phyloP scores from a whole-genome alignment of 805 yeast species.

The Metschnikowia chrysomelidarum region DNA sequence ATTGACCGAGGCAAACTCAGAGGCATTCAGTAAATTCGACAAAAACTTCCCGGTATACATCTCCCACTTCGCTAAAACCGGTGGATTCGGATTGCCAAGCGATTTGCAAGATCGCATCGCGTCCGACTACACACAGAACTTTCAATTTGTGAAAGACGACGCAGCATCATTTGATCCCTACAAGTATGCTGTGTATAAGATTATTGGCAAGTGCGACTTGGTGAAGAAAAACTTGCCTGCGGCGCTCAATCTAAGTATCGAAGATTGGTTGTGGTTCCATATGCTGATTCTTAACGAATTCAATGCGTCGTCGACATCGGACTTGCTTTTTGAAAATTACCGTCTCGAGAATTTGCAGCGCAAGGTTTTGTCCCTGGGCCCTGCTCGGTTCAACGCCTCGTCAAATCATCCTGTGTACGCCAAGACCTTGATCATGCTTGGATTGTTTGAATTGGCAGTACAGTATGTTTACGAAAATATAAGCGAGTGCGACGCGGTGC shows the following conservation, averaged over 20 bases:
- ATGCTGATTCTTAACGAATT: constrained; percentile 67
- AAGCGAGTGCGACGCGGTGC: constrained; percentile 85
- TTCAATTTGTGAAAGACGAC: constrained; percentile 56
- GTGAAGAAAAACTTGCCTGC: constrained; percentile 64
- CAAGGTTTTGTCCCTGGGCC: constrained; percentile 68
- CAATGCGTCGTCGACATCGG: constrained; percentile 19
- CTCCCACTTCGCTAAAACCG: constrained; percentile 57
- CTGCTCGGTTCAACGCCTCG: constrained; percentile 64
- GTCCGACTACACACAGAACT: constrained; percentile 81
- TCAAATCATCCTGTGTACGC: constrained; percentile 68
- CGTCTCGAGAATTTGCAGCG: constrained; percentile 72
- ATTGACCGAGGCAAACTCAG: constrained; percentile 59
- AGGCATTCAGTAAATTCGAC: constrained; percentile 80
- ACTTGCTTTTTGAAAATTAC: constrained; percentile 66
- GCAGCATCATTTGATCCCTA: constrained; percentile 72
- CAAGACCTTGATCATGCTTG: constrained; percentile 70
- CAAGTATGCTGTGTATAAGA: constrained; percentile 84
- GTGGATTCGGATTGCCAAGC: constrained; percentile 55
- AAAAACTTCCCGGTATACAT: constrained; percentile 79
- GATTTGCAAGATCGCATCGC: constrained; percentile 69
- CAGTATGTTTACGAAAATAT: constrained; percentile 55
- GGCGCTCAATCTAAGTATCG: constrained; percentile 72
- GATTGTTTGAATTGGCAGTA: constrained; percentile 79
- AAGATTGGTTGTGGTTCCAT: constrained; percentile 98
- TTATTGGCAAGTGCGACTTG: constrained; percentile 86